A percentile compares a stretch with the other conserved stretches of the same genome.
These are phyloP conservation scores for Amphibolis antarctica DNA, from an alignment of 106 monocot genomes.

Conservation along the genomic window DNA sequence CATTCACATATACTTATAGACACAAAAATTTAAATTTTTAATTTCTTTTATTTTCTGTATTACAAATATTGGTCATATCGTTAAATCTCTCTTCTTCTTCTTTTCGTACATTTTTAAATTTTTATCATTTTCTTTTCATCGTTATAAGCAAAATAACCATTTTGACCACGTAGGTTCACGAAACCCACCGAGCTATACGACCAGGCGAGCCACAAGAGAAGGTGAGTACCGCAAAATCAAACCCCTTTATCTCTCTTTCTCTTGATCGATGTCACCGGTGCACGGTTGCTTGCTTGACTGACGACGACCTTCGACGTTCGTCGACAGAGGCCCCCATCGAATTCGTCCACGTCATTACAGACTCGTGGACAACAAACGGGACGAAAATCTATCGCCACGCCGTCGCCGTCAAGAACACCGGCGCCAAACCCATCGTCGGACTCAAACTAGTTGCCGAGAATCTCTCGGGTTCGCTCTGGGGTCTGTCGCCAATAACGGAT, in stretches of 20 bases:
- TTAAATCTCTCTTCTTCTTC: too few species aligned
- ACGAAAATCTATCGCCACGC: not conserved
- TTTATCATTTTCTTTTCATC: too few species aligned
- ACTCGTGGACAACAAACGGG: not conserved
- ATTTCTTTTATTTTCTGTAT: too few species aligned
- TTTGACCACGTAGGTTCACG: not conserved
- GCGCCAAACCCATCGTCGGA: slow-evolving; percentile 38
- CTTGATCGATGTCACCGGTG: too few species aligned
- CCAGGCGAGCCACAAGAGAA: not conserved
- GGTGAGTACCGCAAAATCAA: not conserved
- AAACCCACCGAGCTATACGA: not conserved
- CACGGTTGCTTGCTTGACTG: too few species aligned
- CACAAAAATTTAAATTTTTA: too few species aligned
- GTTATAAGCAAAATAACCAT: not conserved
- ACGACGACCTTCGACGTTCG: too few species aligned
- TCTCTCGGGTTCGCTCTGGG: slow-evolving; percentile 54
- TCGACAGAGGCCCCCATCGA: slow-evolving; percentile 3
- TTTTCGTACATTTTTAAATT: too few species aligned
- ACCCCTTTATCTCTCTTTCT: too few species aligned
- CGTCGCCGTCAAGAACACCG: not conserved
- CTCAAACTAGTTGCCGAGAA: slow-evolving; percentile 41
- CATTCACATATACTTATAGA: too few species aligned
- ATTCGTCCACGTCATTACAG: slow-evolving; percentile 1
- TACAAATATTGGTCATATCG: too few species aligned
- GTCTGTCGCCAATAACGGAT: slow-evolving; percentile 34